phyloP scores from a whole-genome alignment of 768 basidiomycete genomes.

The Termitomyces heimii region DNA sequence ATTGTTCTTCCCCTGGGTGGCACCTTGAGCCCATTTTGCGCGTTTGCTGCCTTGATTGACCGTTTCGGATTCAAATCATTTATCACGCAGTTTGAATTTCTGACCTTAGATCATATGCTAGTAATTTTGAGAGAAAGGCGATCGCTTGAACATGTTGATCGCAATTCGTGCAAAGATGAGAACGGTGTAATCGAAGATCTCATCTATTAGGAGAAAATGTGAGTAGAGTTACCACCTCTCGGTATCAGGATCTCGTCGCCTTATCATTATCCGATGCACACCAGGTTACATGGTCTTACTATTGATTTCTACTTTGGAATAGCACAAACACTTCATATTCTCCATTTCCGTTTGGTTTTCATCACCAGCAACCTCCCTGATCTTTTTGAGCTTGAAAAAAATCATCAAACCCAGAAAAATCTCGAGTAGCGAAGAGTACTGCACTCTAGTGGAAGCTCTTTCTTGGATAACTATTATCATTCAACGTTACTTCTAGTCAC shows the following conservation, averaged over 20 bases:
- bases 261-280: background rate
- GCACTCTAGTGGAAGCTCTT: background rate
- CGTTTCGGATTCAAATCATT: slow-evolving; percentile 53
- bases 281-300: background rate
- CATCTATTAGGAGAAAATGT: background rate
- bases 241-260: too few species aligned
- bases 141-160: background rate
- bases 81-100: background rate
- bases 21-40: slow-evolving; percentile 68
- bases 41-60: slow-evolving; percentile 72
- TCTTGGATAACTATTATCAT: background rate
- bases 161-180: background rate
- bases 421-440: background rate
- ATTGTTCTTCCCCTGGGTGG: slow-evolving; percentile 57
- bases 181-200: background rate
- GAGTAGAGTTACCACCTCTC: background rate
- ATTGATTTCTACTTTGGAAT: background rate
- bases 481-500: background rate
- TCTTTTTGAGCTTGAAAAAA: background rate
- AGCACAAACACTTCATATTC: background rate
- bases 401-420: background rate
- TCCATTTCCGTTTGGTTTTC: background rate
- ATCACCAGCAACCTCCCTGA: background rate
- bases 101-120: background rate
- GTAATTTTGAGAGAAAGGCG: background rate